phyloP scores from a whole-genome alignment of 768 basidiomycete genomes.

The Termitomyces sp. region DNA sequence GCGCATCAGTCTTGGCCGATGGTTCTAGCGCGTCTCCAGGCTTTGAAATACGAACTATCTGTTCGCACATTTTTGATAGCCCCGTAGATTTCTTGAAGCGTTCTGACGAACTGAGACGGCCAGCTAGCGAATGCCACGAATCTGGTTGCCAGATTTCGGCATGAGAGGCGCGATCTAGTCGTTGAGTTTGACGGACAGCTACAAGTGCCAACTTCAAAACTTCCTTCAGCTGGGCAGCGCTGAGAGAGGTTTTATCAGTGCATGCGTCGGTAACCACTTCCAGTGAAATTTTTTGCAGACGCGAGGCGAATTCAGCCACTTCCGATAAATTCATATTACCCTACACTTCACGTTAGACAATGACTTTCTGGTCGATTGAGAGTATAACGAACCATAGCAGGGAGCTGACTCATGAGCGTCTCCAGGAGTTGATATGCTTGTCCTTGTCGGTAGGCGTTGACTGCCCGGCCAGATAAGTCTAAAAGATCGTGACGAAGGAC shows the following conservation, averaged over 20 bases:
- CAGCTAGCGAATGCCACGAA: constrained; percentile 52
- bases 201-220: constrained; percentile 67
- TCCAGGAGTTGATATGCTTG: constrained; percentile 77
- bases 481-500: constrained; percentile 58
- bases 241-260: constrained; percentile 43
- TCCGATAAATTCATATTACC: constrained; percentile 34
- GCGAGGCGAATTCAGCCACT: constrained; percentile 47
- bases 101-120: constrained; percentile 46
- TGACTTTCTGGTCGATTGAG: neutral
- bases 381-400: constrained; percentile 41
- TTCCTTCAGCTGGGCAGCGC: constrained; percentile 73
- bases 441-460: constrained; percentile 74
- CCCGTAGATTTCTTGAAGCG: constrained; percentile 63
- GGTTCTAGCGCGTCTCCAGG: constrained; percentile 17
- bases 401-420: constrained; percentile 54
- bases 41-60: constrained; percentile 41
- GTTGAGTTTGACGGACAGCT: constrained; percentile 66
- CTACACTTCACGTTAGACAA: constrained; percentile 13
- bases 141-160: constrained; percentile 56
- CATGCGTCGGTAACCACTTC: constrained; percentile 48
- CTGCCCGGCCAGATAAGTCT: constrained; percentile 50
- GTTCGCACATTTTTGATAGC: constrained; percentile 62
- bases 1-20: constrained; percentile 16
- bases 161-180: constrained; percentile 31
- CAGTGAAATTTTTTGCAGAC: constrained; percentile 49